phyloP scores from a whole-genome alignment of 2,329 filamentous ascomycete species.

The Fusarium mundagurra region DNA sequence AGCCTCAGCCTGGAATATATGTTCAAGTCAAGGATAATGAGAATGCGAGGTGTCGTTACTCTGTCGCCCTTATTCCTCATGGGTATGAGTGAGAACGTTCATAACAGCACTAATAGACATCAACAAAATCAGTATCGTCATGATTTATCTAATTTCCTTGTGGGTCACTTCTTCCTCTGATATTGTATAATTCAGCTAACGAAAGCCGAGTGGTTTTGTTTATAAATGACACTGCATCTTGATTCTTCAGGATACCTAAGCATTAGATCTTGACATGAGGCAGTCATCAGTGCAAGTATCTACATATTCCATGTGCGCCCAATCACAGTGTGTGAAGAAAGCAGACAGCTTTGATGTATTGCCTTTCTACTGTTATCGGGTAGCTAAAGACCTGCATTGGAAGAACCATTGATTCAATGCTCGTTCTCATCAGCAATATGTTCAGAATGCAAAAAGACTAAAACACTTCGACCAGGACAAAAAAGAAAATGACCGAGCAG shows the following conservation, averaged over 20 bases:
- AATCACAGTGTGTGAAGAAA: too few species aligned
- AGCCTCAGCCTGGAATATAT: neutral
- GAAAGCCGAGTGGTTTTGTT: neutral
- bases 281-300: neutral
- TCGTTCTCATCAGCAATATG: neutral
- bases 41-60: neutral
- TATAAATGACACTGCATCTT: neutral
- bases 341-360: too few species aligned
- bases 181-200: neutral
- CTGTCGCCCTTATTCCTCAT: neutral
- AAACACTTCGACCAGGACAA: too few species aligned
- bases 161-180: accelerated
- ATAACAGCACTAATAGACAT: too few species aligned
- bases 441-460: neutral
- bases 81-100: neutral
- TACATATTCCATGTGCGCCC: too few species aligned
- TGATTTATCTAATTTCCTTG: too few species aligned
- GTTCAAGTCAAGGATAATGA: neutral
- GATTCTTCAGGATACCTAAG: neutral
- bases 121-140: neutral
- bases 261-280: neutral
- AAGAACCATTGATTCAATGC: neutral
- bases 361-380: neutral
- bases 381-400: neutral
- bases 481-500: neutral